phyloP scores from a whole-genome alignment of 2,329 filamentous ascomycete genomes.

The Ceratocystis smalleyi region DNA sequence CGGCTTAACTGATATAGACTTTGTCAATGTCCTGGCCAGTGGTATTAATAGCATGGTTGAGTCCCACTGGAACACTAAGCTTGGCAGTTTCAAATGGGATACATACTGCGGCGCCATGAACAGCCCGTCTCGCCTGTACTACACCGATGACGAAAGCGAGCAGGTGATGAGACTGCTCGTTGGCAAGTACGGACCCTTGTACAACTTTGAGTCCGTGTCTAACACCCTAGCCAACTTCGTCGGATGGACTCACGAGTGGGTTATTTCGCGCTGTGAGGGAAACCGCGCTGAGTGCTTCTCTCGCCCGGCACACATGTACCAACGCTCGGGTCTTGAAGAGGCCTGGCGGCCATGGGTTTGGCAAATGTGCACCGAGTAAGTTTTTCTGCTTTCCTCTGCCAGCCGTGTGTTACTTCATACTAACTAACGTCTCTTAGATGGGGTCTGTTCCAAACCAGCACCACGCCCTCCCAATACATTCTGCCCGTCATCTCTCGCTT shows the following conservation, averaged over 20 bases:
- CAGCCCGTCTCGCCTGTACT: conserved; percentile 28
- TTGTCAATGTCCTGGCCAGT: conserved; percentile 29
- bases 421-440: conserved; percentile 35
- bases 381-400: conserved; percentile 2
- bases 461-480: conserved; percentile 45
- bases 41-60: conserved; percentile 32
- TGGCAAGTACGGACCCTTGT: conserved; percentile 27
- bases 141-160: conserved; percentile 21
- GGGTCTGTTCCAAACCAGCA: conserved; percentile 65
- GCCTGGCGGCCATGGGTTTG: conserved; percentile 30
- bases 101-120: conserved; percentile 35
- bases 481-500: conserved; percentile 58
- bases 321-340: conserved; percentile 9
- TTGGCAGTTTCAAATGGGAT: conserved; percentile 29
- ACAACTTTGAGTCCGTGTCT: conserved; percentile 26
- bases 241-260: conserved; percentile 27
- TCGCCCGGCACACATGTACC: conserved; percentile 22
- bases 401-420: neutral
- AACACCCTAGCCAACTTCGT: conserved; percentile 38
- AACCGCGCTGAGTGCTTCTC: conserved; percentile 28
- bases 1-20: conserved; percentile 31
- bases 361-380: conserved; percentile 40
- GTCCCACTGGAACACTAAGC: conserved; percentile 38
- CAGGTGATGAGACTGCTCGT: conserved; percentile 24
- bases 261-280: conserved; percentile 19